Percentiles rank a stretch among this genome's conserved stretches.
Conservation (phyloP, 73 alveolate genomes). For the Paramecium sonneborni region DNA sequence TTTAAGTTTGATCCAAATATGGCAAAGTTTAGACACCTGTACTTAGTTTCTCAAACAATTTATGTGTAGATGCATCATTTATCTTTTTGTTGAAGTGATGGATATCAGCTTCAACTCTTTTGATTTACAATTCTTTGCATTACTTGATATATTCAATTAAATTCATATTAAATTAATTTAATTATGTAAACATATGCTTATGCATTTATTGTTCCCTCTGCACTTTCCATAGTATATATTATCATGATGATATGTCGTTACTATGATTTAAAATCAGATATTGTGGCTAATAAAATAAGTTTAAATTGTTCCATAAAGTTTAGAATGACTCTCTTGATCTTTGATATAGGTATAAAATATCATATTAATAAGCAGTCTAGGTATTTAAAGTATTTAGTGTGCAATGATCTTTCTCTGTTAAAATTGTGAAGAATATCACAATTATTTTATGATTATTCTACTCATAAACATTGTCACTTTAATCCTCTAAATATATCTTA, state of each 20-base stretch:
- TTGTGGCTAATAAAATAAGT: not conserved
- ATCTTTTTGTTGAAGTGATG: not conserved
- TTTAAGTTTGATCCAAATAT: not conserved
- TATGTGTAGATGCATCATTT: no score
- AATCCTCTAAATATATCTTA: not conserved
- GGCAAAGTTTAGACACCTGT: no score
- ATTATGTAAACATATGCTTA: not conserved
- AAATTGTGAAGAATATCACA: not conserved
- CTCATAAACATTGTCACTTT: not conserved
- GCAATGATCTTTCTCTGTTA: not conserved
- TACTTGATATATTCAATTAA: not conserved
- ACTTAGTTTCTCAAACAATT: no score
- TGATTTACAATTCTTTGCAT: not conserved
- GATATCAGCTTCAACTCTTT: not conserved
- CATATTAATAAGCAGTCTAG: not conserved
- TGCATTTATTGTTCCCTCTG: not conserved
- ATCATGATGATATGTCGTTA: not conserved
- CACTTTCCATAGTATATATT: not conserved
- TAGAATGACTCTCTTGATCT: not conserved
- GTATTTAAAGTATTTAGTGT: not conserved
- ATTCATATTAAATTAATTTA: not conserved
- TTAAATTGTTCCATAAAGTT: not conserved
- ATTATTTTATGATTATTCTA: not conserved
- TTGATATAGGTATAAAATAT: not conserved
- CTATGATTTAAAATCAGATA: not conserved